Base-by-base conservation (phyloP, 352 stramenopile species). In the Chrysophaeum taylorii region DNA sequence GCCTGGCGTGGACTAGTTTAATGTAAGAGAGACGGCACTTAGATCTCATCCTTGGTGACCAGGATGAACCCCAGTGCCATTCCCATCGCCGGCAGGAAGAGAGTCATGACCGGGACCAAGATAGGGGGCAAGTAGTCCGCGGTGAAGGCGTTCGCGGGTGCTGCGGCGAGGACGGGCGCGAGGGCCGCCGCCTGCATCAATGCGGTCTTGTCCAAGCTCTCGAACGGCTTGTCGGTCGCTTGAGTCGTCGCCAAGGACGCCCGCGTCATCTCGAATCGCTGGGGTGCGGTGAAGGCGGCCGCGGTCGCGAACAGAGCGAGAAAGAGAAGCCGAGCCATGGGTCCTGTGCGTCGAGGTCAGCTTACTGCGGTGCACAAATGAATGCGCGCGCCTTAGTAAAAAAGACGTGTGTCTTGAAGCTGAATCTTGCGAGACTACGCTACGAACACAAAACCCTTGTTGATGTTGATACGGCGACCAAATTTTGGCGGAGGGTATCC, bases 81-180 rank as follows among this genome's bases (percentile, higher is more conserved):
- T 31, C 57, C 57, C 5, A 66, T 41, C 33, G n/a, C 57, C 16
- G 57, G 57, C 2, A 66, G 18, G 57, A 66, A 42, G 14, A 66
- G 57, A 5, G 33, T 45, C 57, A 66, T 66, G 14, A 66, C 57
- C 33, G 57, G 57, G 33, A 66, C 57, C 33, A 66, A 36, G 57
- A 66, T 66, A 9, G 57, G 33, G 33, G 57, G 57, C 33, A 66
- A n/a, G 57, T 66, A 66, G 33, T 27, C 27, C 33, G 57, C 31
- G 12, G 57, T 14, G 57, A 66, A 66, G 33, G 57, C 57, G 57
- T 66, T 66, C 14, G 57, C 57, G 1, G 57, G 57, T 18, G 31
- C 2, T 18, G 57, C 57, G 33, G 57, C 57, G 33, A 45, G 35
- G 2, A 66, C 33, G 12, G 57, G 18, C 57, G 57, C 36, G 33